These are phyloP conservation scores for Tuber aestivum DNA, from an alignment of 495 filamentous ascomycete species.

Conservation along the genomic window DNA sequence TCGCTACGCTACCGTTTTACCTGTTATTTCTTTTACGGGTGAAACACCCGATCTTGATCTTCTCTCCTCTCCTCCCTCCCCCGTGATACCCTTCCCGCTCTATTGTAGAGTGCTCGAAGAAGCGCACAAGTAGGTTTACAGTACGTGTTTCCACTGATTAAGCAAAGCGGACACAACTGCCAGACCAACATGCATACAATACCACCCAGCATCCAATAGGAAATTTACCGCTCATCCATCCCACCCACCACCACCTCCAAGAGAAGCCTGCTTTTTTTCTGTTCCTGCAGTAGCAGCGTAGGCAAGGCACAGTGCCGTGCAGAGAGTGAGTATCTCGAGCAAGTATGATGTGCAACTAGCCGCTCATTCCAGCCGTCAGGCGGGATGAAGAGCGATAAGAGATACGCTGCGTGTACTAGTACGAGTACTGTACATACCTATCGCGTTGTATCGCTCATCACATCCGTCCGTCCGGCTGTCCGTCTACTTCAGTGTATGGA, in stretches of 20 bases:
- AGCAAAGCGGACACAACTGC: background rate
- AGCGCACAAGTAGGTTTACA: background rate
- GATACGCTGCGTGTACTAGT: background rate
- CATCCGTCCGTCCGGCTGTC: background rate
- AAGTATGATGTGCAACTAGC: background rate
- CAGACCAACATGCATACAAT: background rate
- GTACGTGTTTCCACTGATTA: conserved; percentile 2
- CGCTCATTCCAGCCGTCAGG: background rate
- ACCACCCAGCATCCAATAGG: background rate
- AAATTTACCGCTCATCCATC: too few species aligned
- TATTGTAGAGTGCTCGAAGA: background rate
- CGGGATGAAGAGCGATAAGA: background rate
- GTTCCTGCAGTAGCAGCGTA: background rate
- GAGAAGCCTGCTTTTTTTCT: background rate
- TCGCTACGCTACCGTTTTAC: background rate
- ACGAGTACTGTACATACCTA: background rate
- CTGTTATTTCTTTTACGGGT: too few species aligned
- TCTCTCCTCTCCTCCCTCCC: background rate
- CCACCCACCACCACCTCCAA: background rate
- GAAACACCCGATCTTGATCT: background rate
- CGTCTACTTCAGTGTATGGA: background rate
- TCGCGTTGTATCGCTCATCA: background rate
- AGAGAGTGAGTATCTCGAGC: background rate
- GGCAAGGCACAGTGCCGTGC: background rate
- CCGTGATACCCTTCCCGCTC: background rate